Evolutionary conservation across 352 stramenopile species (phyloP).

Genomic region (Pythium volutum): DNA sequence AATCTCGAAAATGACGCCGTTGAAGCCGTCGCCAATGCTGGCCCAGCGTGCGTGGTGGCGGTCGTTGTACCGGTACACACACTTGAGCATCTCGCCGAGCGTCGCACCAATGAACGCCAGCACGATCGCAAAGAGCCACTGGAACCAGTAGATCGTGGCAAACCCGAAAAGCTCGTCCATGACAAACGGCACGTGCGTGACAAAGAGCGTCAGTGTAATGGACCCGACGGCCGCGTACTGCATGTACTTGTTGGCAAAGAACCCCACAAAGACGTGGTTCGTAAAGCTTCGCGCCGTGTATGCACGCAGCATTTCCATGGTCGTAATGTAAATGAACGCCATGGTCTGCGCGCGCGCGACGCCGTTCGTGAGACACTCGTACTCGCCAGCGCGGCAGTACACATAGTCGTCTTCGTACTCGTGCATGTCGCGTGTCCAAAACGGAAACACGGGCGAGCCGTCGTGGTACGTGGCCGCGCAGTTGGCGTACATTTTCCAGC

Average conservation of each 20-base stretch:
- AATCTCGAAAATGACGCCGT: conserved; percentile 37
- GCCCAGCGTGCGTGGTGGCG: conserved; percentile 28
- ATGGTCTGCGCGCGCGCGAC: conserved; percentile 68
- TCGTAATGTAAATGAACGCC: conserved; percentile 62
- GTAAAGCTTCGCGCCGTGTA: conserved; percentile 78
- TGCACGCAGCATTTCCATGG: conserved; percentile 72
- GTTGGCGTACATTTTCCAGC: conserved; percentile 58
- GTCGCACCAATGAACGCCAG: conserved; percentile 31
- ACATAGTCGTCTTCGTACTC: conserved; percentile 37
- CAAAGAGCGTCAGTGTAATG: conserved; percentile 45
- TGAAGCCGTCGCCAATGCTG: conserved; percentile 38
- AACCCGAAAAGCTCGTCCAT: conserved; percentile 68
- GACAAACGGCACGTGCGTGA: conserved; percentile 54
- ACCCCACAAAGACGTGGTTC: conserved; percentile 49
- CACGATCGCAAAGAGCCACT: conserved; percentile 51
- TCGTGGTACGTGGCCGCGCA: conserved; percentile 40
- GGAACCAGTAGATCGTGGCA: conserved; percentile 55
- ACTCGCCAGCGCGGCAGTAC: conserved; percentile 57
- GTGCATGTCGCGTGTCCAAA: conserved; percentile 35
- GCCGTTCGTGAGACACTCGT: conserved; percentile 53
- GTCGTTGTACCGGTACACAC: conserved; percentile 36
- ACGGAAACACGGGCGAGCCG: conserved; percentile 52
- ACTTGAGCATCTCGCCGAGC: conserved; percentile 41
- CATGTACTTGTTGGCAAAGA: conserved; percentile 71
- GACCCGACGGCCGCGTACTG: conserved; percentile 50